phyloP scores from a whole-genome alignment of 2,329 filamentous ascomycete genomes.

The Macrophomina tecta region DNA sequence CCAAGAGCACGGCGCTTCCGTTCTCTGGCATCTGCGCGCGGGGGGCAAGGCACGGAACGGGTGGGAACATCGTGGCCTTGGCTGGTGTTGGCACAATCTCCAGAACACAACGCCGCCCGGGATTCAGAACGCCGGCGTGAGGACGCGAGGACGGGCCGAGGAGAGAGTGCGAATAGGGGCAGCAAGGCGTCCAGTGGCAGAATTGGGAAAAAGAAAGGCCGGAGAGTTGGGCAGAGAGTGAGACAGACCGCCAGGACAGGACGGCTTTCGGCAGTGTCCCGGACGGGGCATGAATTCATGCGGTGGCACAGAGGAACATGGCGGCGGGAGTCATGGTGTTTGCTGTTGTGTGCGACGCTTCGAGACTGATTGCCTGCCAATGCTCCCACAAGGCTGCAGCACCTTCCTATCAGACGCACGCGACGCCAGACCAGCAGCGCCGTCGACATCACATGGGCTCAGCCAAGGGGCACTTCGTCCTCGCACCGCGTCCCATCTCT shows the following conservation, averaged over 20 bases:
- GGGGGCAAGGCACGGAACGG: not conserved
- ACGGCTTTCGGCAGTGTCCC: conserved; percentile 15
- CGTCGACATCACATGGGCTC: conserved; percentile 23
- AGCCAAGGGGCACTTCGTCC: not conserved
- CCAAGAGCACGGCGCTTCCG: conserved; percentile 6
- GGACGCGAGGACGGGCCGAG: not conserved
- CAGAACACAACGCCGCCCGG: not conserved
- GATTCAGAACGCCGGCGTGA: not conserved
- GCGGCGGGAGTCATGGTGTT: not conserved
- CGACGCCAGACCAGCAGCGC: conserved; percentile 3
- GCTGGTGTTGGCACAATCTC: not conserved
- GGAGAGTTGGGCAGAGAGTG: not conserved
- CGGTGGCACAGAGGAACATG: not conserved
- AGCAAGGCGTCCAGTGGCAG: not conserved
- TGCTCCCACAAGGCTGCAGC: conserved; percentile 22
- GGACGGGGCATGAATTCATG: conserved; percentile 5
- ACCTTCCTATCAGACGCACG: conserved; percentile 20
- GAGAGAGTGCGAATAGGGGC: not conserved
- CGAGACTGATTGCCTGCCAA: conserved; percentile 24
- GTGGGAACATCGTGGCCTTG: not conserved
- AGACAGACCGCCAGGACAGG: conserved; percentile 11
- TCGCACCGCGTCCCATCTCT: conserved; percentile 11
- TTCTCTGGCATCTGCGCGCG: conserved; percentile 11
- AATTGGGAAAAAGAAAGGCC: not conserved
- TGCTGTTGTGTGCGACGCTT: conserved; percentile 11